Evolutionary conservation across 345 rosid genomes (phyloP), one percentile per base, ranked within the genome.

Genomic region (Excoecaria cochinchinensis): DNA sequence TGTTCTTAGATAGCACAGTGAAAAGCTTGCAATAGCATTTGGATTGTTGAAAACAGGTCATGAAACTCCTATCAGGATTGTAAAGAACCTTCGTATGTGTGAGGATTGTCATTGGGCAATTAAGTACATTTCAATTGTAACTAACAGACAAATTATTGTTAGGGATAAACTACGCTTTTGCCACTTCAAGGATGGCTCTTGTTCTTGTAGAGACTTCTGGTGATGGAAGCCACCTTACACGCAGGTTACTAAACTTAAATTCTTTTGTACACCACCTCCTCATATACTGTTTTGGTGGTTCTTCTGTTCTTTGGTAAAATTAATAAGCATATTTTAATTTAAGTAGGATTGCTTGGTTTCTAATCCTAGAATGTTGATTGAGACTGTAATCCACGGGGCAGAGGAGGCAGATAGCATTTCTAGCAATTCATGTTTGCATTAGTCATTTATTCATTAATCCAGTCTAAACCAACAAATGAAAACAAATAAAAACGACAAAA

Each of bases 51-150:
- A 87, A 80, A 87, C 91, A n/a, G 69, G 78, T 68, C 77, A 79
- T 31, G 86, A 82, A 63, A 50, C 69, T 73, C 48, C 84, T n/a
- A 64, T 86, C 24, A 89, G 86, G 76, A 78, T 91, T 25, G 89
- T 91, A 70, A 91, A 93, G 86, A 91, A 91, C 76, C 88, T 93
- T 15, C 82, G 95, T 39, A 93, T 91, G 83, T 91, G 97, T 19
- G 97, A 89, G 72, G 98, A 91, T 69, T 89, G 98, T 81, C 98
- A 90, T 79, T 79, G 77, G 44, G 94, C 91, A 17, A 86, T 93
- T 63, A 93, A 90, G 85, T 87, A 71, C 53, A 86, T 90, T 12
- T 90, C 97, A 22, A 59, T 79, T 70, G 85, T 89, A 59, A 67
- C 92, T 14, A 76, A 84, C 2, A 86, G 98, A 72, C 94, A 90